A percentile compares a stretch with the other conserved stretches of the same genome.
phyloP scores from a whole-genome alignment of 2,329 filamentous ascomycete species.

The Curvularia spicifera region DNA sequence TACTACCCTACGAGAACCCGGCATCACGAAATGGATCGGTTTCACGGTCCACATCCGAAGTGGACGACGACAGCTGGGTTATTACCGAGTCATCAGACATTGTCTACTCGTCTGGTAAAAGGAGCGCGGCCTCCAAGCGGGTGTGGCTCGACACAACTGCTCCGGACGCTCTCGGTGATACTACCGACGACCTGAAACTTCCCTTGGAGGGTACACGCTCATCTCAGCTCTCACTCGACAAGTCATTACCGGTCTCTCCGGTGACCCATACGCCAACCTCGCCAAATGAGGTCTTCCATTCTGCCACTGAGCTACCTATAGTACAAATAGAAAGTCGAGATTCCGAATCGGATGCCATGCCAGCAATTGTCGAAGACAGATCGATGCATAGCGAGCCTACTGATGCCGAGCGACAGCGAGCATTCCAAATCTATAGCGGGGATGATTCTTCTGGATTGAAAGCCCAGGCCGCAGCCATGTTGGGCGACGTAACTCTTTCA shows the following conservation, averaged over 20 bases:
- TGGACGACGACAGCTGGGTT: slow-evolving; percentile 50
- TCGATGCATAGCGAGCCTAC: slow-evolving; percentile 53
- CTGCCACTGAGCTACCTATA: slow-evolving; percentile 57
- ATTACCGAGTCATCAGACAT: slow-evolving; percentile 41
- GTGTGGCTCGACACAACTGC: slow-evolving; percentile 52
- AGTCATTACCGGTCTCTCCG: slow-evolving; percentile 41
- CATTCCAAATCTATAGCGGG: slow-evolving; percentile 82
- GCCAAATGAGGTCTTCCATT: slow-evolving; percentile 56
- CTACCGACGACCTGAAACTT: slow-evolving; percentile 42
- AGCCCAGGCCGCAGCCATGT: slow-evolving; percentile 82
- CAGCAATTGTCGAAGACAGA: slow-evolving; percentile 45
- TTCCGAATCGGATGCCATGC: slow-evolving; percentile 49
- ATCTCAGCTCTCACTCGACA: slow-evolving; percentile 46
- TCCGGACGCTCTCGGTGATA: slow-evolving; percentile 41
- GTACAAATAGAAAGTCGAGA: slow-evolving; percentile 59
- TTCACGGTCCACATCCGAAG: slow-evolving; percentile 43
- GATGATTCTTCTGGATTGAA: slow-evolving; percentile 81
- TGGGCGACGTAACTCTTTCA: slow-evolving; percentile 71
- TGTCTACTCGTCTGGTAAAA: slow-evolving; percentile 25
- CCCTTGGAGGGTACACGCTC: slow-evolving; percentile 49
- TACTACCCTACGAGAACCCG: slow-evolving; percentile 31
- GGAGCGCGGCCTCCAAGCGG: slow-evolving; percentile 39
- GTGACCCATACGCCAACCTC: slow-evolving; percentile 48
- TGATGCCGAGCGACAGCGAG: slow-evolving; percentile 76
- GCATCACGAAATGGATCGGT: slow-evolving; percentile 22